These are phyloP conservation scores for Coffea humblotiana DNA, from an alignment of 305 asterid genomes.

Conservation along the genomic window DNA sequence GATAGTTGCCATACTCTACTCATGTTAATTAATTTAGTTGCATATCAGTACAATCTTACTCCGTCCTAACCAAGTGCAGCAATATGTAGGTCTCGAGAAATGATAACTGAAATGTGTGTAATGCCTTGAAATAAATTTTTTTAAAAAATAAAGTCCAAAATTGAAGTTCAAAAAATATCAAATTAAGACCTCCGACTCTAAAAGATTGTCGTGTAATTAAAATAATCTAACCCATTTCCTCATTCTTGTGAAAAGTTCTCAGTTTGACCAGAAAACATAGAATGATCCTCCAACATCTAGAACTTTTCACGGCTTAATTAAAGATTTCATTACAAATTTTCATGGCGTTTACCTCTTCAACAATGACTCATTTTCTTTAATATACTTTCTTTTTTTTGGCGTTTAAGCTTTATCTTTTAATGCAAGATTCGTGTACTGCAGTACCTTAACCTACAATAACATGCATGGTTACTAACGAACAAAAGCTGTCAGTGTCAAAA, in stretches of 20 bases:
- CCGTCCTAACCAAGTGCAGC: background rate
- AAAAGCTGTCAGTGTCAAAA: constrained; percentile 1
- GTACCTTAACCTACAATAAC: background rate
- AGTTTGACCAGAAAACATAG: background rate
- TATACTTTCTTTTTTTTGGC: background rate
- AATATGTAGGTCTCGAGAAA: background rate
- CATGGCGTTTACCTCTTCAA: background rate
- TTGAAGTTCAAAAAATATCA: background rate
- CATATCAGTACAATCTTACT: background rate
- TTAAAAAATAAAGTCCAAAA: background rate
- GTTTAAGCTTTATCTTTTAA: background rate
- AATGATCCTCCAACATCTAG: background rate
- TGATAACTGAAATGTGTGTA: background rate
- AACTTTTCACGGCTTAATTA: background rate
- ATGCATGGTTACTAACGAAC: background rate
- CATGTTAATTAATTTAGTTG: background rate
- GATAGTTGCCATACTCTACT: background rate
- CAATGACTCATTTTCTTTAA: background rate
- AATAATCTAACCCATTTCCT: background rate
- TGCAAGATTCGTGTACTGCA: background rate
- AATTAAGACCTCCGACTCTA: background rate
- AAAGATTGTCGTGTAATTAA: background rate
- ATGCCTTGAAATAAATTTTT: background rate
- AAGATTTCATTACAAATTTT: background rate
- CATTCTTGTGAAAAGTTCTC: background rate